These are phyloP conservation scores for Sporothrix brasiliensis DNA, from an alignment of 2,329 filamentous ascomycete species.

Conservation along the genomic window DNA sequence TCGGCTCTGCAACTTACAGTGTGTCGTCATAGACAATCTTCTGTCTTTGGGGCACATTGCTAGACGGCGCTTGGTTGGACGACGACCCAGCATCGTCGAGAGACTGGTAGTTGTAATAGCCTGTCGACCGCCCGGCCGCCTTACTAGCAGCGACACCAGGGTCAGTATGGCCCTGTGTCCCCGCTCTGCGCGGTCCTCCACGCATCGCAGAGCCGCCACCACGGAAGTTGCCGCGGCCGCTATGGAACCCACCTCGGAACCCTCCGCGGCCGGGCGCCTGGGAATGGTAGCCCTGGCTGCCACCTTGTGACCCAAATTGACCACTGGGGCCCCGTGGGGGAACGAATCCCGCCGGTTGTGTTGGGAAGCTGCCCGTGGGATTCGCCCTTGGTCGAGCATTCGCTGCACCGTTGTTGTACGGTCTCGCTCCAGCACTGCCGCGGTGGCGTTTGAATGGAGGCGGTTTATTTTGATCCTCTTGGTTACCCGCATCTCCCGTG, in stretches of 20 bases:
- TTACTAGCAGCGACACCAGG: not conserved
- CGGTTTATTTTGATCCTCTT: slow-evolving; percentile 38
- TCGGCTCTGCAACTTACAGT: not conserved
- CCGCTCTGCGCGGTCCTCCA: not conserved
- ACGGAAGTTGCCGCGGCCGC: slow-evolving; percentile 25
- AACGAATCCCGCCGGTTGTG: slow-evolving; percentile 26
- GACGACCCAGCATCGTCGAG: slow-evolving; percentile 33
- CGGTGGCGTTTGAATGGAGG: slow-evolving; percentile 41
- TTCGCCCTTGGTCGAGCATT: not conserved
- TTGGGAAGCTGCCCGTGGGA: slow-evolving; percentile 18
- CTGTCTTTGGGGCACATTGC: not conserved
- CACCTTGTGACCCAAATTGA: slow-evolving; percentile 14
- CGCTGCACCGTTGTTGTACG: not conserved
- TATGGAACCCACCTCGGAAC: slow-evolving; percentile 25
- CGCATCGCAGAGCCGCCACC: not conserved
- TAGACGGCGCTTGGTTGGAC: not conserved
- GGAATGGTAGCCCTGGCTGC: slow-evolving; percentile 31
- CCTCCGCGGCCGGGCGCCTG: slow-evolving; percentile 28
- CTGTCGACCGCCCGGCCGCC: slow-evolving; percentile 16
- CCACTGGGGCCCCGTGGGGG: slow-evolving; percentile 26
- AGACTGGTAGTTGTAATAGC: slow-evolving; percentile 34
- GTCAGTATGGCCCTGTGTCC: not conserved
- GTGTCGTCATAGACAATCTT: slow-evolving; percentile 33
- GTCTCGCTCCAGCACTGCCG: not conserved
- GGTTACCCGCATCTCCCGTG: not conserved